Base-by-base conservation (phyloP, 768 basidiomycete genomes). In the Lentinula guzmanii region DNA sequence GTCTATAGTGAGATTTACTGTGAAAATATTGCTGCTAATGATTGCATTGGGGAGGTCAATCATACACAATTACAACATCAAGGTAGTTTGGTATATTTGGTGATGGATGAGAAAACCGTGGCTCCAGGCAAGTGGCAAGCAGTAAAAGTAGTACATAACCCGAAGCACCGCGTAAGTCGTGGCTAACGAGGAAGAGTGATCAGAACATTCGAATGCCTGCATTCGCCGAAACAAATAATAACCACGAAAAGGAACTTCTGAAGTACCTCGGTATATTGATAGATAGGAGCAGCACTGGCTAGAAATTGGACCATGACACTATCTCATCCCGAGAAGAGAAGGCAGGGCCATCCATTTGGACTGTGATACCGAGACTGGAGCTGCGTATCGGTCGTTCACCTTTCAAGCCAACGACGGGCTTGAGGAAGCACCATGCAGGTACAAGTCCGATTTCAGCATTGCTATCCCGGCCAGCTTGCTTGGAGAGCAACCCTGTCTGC, bases 371-470 rank as follows among this genome's bases (percentile, higher is more conserved):
- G n/a, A 89, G 70, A 68, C 86, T 88, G 46, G 76, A 70, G 54
- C 76, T 82, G 34, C 91, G 82, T 65, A 88, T 74, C 1, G 90
- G 89, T 21, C 90, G 79, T 65, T 85, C 82, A 4, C 83, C 79
- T 42, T 77, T 72, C 59, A 86, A 75, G 3, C 86, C 86, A 63
- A 82, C 80, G 52, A 81, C 77, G 37, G 86, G 81, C 66, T 84
- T 85, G 64, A 84, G 60, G 78, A 93, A 91, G 68, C 83, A 86
- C 89, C 90, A 92, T 5, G 87, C 83, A 10, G 90, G 90, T 3
- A 90, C 83, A 35, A 87, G 79, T 42, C 90, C 90, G 16, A 90
- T 70, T 68, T 91, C 89, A 39, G 86, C 75, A 45, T 82, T 77
- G 18, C 74, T 75, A 39, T 60, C 58, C 5, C 21, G 61, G 15